These are phyloP conservation scores for Colletotrichum abscissum DNA, from an alignment of 2,329 filamentous ascomycete species.

Conservation along the genomic window DNA sequence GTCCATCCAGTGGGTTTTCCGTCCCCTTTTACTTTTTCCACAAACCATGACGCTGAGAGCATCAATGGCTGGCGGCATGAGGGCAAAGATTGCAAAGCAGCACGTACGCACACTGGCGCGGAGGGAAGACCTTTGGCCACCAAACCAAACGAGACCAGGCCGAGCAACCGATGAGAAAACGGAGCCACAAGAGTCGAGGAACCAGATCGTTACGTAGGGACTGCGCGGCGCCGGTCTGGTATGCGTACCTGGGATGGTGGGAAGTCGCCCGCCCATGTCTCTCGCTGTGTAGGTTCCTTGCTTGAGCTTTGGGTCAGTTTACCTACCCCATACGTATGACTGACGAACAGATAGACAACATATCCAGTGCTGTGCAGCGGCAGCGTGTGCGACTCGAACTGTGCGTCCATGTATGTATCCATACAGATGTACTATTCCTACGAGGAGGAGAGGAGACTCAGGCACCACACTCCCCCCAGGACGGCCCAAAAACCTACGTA, in stretches of 20 bases:
- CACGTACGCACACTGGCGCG: background rate
- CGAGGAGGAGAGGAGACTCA: background rate
- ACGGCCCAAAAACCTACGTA: constrained; percentile 17
- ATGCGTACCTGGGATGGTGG: background rate
- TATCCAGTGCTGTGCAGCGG: constrained; percentile 10
- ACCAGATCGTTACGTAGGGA: background rate
- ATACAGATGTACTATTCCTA: background rate
- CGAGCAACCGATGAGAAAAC: constrained; percentile 12
- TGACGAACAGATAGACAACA: background rate
- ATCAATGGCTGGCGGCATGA: background rate
- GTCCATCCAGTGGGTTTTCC: background rate
- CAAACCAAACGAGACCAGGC: background rate
- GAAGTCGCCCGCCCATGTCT: background rate
- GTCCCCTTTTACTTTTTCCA: background rate
- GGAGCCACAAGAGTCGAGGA: background rate
- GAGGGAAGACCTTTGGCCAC: background rate
- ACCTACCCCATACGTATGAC: background rate
- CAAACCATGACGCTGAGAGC: background rate
- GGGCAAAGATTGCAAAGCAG: background rate
- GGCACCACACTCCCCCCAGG: constrained; percentile 15
- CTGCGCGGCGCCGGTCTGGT: background rate
- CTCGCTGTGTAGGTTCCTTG: background rate
- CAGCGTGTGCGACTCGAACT: constrained; percentile 1
- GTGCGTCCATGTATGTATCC: background rate
- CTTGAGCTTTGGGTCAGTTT: background rate